phyloP scores from a whole-genome alignment of 169 alveolate genomes.

The Cyclospora cayetanensis region DNA sequence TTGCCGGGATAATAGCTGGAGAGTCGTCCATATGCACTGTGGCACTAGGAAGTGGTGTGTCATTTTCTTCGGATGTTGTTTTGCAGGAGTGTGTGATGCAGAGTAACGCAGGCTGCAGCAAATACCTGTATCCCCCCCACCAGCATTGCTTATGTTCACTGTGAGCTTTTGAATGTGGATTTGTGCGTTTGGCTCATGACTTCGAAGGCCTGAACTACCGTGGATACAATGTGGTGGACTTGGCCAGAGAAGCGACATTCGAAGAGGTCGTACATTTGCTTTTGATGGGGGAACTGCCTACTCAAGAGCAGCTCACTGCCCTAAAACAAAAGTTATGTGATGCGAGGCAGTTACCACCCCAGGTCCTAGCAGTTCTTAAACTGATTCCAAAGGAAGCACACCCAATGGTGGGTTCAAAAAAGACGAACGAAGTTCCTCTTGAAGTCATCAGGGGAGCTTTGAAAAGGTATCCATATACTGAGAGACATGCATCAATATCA shows the following conservation, averaged over 20 bases:
- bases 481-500: too few relatives aligned
- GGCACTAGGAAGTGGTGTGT: conserved; percentile 77
- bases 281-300: conserved; percentile 79
- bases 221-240: conserved; percentile 83
- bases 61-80: neutral
- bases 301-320: conserved; percentile 64
- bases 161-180: neutral
- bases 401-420: conserved; percentile 88
- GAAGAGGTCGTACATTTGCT: conserved; percentile 85
- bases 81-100: neutral
- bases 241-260: conserved; percentile 80
- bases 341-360: conserved; percentile 78
- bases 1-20: conserved; percentile 85
- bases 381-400: conserved; percentile 81
- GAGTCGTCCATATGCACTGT: conserved; percentile 84
- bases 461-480: too few relatives aligned
- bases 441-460: too few relatives aligned
- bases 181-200: neutral
- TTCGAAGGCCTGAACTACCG: conserved; percentile 82
- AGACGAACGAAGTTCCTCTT: too few relatives aligned
- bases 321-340: conserved; percentile 70
- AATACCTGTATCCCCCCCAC: neutral
- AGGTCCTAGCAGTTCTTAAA: conserved; percentile 75
- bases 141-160: neutral
- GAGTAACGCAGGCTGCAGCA: too few relatives aligned